Evolutionary conservation across 2,329 filamentous ascomycete species (phyloP).

Genomic region (Colletotrichum karsti): DNA sequence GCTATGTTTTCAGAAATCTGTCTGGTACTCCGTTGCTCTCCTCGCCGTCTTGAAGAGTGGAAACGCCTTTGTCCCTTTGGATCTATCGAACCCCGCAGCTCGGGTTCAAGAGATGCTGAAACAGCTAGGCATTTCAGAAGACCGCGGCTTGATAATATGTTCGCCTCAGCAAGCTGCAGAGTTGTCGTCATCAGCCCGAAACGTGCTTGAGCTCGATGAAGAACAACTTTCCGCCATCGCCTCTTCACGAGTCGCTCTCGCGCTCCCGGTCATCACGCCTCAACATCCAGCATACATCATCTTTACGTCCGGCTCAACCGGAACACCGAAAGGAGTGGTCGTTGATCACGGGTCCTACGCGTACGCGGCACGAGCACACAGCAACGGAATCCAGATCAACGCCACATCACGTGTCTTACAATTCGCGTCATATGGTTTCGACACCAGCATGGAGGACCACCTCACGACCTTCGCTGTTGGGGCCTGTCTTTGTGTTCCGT

Average conservation of each 20-base stretch:
- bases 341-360: conserved; percentile 25
- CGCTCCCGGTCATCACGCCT: background rate
- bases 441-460: conserved; percentile 60
- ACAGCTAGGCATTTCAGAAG: background rate
- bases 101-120: conserved; percentile 2
- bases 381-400: background rate
- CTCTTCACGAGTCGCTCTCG: rapidly evolving
- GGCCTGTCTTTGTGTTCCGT: conserved; percentile 68
- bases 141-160: background rate
- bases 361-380: conserved; percentile 25
- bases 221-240: background rate
- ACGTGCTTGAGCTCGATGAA: background rate
- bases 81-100: conserved; percentile 22
- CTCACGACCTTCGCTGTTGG: conserved; percentile 62
- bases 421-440: conserved; percentile 62
- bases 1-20: conserved; percentile 39
- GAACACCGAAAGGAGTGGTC: conserved; percentile 32
- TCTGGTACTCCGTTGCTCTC: conserved; percentile 36
- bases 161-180: background rate
- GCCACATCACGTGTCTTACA: conserved; percentile 37
- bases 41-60: conserved; percentile 42
- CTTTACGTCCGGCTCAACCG: conserved; percentile 35
- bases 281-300: conserved; percentile 29
- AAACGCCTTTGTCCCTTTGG: conserved; percentile 39
- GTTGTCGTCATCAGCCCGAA: background rate